Evolutionary conservation across 2,329 filamentous ascomycete genomes (phyloP), one percentile per base, ranked within the genome.

Genomic region (Penicillium expansum): DNA sequence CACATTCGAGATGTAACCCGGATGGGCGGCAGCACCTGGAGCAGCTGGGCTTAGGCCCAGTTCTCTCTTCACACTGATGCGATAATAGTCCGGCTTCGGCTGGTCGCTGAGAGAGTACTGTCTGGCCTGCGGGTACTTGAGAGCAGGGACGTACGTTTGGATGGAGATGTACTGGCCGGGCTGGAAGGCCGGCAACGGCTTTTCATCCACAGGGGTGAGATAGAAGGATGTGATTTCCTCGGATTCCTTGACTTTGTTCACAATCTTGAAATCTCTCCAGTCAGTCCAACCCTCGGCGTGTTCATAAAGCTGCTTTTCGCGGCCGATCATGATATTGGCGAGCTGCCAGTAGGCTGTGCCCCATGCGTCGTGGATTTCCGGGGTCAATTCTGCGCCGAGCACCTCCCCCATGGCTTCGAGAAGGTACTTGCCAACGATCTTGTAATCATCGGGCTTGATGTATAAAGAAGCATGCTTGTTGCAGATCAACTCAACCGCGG

Each of bases 131-230:
- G 79, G 74, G 68, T 85, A 80, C n/a, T 83, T 82, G 22, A 88
- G 79, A 47, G 78, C 76, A 1, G 83, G 82, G 0, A 89, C 80
- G 48, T 80, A 77, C 8, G 86, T 71, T 48, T 82, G 81, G 45
- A 91, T 74, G 0, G 86, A 88, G 58, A 90, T 81, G 68, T 91
- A 92, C 73, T 92, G 88, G 35, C 89, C 89, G 0, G 89, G 87
- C 56, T 82, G 78, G 77, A 84, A 92, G 0, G 68, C 43, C 0
- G 88, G 87, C 39, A 92, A 76, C n/a, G 77, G 76, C 60, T 81
- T 73, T 37, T 78, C 80, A 60, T 90, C 86, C 7, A 83, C 77
- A 0, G 89, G 88, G 50, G 81, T 79, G 14, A 91, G 80, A 66
- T 88, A 86, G 71, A 91, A 90, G 0, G 86, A 89, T 42, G 82